phyloP scores from a whole-genome alignment of 768 basidiomycete species.

The Tephrocybe sp. region DNA sequence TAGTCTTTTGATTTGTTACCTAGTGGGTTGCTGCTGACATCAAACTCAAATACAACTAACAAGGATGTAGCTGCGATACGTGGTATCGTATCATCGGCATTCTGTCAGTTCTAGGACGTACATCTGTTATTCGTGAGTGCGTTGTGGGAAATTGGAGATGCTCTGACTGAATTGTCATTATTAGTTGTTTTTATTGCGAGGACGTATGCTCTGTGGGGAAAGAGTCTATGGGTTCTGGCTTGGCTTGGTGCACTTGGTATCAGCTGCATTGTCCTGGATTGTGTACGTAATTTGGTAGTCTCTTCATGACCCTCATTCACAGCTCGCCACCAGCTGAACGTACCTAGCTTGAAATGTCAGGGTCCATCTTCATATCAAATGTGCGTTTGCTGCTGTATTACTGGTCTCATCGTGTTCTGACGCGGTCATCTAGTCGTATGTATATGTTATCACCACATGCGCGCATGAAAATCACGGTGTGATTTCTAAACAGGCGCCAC shows the following conservation, averaged over 20 bases:
- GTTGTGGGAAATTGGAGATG: background rate
- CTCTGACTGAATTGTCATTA: background rate
- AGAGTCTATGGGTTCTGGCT: constrained; percentile 9
- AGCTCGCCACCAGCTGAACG: constrained; percentile 9
- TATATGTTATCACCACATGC: no score
- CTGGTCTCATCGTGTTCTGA: no score
- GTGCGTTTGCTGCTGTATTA: no score
- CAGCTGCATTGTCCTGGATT: constrained; percentile 12
- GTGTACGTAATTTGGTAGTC: background rate
- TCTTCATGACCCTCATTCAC: no score
- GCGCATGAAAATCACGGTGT: no score
- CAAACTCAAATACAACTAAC: background rate
- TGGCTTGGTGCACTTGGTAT: constrained; percentile 15
- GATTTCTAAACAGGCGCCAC: constrained; percentile 16
- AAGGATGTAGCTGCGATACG: constrained; percentile 3
- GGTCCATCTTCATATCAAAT: constrained; percentile 12
- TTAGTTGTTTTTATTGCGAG: constrained; percentile 20
- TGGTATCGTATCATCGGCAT: background rate
- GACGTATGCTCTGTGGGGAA: constrained; percentile 20
- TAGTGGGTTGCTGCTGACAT: background rate
- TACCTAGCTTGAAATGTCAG: constrained; percentile 15
- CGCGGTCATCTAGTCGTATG: no score
- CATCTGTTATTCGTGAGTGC: constrained; percentile 20
- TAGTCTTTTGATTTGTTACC: no score
- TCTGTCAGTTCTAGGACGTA: constrained; percentile 7